Evolutionary conservation across 768 basidiomycete genomes (phyloP), one percentile per base, ranked within the genome.

Genomic region (Leccinum barrowsii): DNA sequence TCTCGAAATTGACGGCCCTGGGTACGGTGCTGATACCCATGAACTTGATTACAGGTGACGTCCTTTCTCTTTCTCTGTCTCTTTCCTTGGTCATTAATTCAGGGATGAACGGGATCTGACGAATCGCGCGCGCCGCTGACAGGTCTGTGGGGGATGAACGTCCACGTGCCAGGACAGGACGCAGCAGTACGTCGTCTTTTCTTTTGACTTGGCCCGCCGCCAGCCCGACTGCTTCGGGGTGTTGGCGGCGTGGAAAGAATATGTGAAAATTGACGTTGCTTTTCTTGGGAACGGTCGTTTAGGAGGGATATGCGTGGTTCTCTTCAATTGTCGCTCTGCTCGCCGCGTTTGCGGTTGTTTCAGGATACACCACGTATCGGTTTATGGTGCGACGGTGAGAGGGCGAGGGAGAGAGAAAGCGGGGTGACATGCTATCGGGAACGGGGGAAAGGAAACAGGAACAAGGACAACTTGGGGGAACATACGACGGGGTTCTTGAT

Each of bases 111-210:
- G 19, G 10, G n/a, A 24, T 49, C 46, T 48, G 35, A 56, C 11
- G 42, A 50, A 11, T 11, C 3, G 46, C 13, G 13, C 46, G 11
- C 13, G 40, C 46, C 21, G 13, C 13, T 17, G 28, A 34, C 56
- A 86, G 88, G 92, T 80, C 75, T 97, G 13, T 96, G 94, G 94
- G 95, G 96, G 12, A 98, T 98, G 96, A 99, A 98, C 77, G 95
- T 98, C 0, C 90, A 90, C 63, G 97, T 99, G 1, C 97, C 97
- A 0, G 94, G 94, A 0, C 81, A 97, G 68, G 85, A 83, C 52
- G 72, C 82, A 10, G 13, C 57, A 12, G 86, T 84, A 42, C 52
- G 70, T 55, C 19, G 2, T 17, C 51, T 17, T 17, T 24, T 13
- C 50, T 6, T 11, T 32, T 7, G 3, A 50, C 19, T 44, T 21